phyloP scores from a whole-genome alignment of 2,329 filamentous ascomycete species.

The Periconia sp. region DNA sequence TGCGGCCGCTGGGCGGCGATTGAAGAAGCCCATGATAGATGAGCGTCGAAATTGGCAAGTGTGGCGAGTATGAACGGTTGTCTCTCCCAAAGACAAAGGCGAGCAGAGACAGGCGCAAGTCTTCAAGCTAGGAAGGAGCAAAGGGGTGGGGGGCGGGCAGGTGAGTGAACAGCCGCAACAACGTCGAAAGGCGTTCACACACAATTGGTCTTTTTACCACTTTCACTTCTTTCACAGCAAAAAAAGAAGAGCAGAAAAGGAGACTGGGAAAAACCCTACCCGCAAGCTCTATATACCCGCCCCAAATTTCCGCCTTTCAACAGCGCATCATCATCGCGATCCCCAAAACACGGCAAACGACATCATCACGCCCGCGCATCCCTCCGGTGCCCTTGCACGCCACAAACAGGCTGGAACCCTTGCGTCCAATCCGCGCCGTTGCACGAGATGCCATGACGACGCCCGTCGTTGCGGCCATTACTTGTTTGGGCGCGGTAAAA shows the following conservation, averaged over 20 bases:
- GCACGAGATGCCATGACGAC: conserved; percentile 3
- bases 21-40: conserved; percentile 49
- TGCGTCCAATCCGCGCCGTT: conserved; percentile 8
- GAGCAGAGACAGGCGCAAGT: too few relatives aligned
- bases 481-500: conserved; percentile 2
- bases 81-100: too few relatives aligned
- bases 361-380: conserved; percentile 19
- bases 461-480: neutral
- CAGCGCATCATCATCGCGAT: conserved; percentile 16
- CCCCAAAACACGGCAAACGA: too few relatives aligned
- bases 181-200: too few relatives aligned
- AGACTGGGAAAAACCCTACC: neutral
- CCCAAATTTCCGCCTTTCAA: conserved; percentile 18
- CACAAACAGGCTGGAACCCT: conserved; percentile 39
- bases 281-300: conserved; percentile 1
- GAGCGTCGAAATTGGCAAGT: too few relatives aligned
- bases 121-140: too few relatives aligned
- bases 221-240: neutral
- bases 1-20: conserved; percentile 38
- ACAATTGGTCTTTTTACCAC: too few relatives aligned
- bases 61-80: too few relatives aligned
- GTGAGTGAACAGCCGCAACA: too few relatives aligned
- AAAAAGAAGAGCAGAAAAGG: neutral
- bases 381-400: too few relatives aligned
- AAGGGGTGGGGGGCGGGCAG: too few relatives aligned